A percentile compares a stretch with the other conserved stretches of the same genome.
phyloP scores from a whole-genome alignment of 2,329 filamentous ascomycete species.

The Penicillium sp. region DNA sequence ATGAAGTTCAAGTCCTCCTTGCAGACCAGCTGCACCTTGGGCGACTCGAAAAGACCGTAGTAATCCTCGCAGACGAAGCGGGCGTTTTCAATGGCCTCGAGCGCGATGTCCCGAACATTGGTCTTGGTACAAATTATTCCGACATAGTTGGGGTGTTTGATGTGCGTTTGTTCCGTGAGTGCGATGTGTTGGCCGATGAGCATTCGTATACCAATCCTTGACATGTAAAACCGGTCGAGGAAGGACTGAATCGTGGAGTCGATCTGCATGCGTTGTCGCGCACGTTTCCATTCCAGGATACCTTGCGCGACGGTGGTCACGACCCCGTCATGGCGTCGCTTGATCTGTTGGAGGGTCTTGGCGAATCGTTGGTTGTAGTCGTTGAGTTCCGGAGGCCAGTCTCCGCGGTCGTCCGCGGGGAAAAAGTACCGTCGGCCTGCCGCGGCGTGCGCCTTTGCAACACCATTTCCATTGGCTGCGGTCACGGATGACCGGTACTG shows the following conservation, averaged over 20 bases:
- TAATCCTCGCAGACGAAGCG: conserved; percentile 99
- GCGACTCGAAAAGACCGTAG: conserved; percentile 94
- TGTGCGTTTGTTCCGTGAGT: conserved; percentile 86
- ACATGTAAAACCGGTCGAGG: conserved; percentile 99
- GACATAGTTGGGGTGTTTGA: conserved; percentile 89
- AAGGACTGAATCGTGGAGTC: conserved; percentile 97
- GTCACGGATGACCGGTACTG: conserved; percentile 64
- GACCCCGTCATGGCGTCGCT: conserved; percentile 91
- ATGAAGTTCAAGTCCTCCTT: conserved; percentile 95
- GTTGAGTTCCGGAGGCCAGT: conserved; percentile 92
- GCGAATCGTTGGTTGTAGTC: conserved; percentile 93
- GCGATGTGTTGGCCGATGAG: conserved; percentile 98
- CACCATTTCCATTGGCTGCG: conserved; percentile 49
- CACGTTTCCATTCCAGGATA: conserved; percentile 96
- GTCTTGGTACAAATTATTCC: conserved; percentile 99
- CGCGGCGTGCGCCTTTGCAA: conserved; percentile 52
- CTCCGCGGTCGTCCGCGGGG: conserved; percentile 78
- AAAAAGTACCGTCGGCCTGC: conserved; percentile 75
- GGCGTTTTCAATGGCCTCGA: conserved; percentile 97
- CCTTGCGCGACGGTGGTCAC: conserved; percentile 98
- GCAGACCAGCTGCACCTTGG: conserved; percentile 94
- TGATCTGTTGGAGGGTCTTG: conserved; percentile 87
- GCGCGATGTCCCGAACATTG: conserved; percentile 88
- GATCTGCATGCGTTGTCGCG: conserved; percentile 94
- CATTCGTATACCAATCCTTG: conserved; percentile 97